phyloP scores from a whole-genome alignment of 495 filamentous ascomycete species.

The Thozetella sp. region DNA sequence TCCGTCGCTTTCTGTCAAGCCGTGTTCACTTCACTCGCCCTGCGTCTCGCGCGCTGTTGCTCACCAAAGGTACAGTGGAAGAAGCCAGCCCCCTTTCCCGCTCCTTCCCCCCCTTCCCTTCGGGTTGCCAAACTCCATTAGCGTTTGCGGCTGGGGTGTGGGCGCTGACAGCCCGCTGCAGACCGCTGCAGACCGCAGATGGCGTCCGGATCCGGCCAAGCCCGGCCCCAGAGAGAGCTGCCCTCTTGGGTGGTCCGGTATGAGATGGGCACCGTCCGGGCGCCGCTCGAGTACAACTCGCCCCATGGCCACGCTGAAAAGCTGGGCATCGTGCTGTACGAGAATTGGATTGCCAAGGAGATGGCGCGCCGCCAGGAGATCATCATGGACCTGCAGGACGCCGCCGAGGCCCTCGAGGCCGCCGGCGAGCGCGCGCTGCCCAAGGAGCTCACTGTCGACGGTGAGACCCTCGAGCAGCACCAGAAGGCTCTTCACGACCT shows the following conservation, averaged over 20 bases:
- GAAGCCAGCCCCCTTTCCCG: neutral
- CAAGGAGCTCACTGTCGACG: neutral
- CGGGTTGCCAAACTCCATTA: no score
- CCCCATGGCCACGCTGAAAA: neutral
- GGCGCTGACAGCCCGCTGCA: no score
- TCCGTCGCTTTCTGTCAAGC: neutral
- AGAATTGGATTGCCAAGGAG: neutral
- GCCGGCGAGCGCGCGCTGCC: neutral
- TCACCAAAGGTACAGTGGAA: no score
- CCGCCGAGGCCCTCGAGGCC: neutral
- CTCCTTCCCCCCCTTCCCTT: neutral
- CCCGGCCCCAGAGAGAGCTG: neutral
- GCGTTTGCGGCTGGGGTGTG: no score
- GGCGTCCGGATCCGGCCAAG: neutral
- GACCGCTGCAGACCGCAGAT: no score
- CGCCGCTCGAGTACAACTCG: neutral
- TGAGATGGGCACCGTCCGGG: neutral
- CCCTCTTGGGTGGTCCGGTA: neutral
- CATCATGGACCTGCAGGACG: neutral
- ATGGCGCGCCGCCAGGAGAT: neutral
- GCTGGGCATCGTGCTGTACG: neutral
- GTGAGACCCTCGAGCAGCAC: neutral
- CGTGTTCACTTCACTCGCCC: no score
- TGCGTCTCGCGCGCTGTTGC: no score
- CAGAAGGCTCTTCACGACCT: neutral